Conservation (phyloP, 2,329 filamentous ascomycete genomes). For the Neofusicoccum sp. region DNA sequence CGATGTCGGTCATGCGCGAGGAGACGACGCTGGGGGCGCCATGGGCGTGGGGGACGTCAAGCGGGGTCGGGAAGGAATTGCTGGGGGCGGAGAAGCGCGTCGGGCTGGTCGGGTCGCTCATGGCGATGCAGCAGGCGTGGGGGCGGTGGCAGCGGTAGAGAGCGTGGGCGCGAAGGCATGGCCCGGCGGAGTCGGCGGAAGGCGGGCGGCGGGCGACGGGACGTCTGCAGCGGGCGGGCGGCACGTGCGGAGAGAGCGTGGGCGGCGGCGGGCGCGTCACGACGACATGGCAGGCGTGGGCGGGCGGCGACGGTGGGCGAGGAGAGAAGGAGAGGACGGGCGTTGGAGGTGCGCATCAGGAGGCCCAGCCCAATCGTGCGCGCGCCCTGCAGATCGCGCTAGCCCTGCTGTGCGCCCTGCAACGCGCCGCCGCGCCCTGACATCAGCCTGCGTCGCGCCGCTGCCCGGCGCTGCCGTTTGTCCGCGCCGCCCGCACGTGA, state of each 20-base stretch:
- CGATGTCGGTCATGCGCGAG: conserved; percentile 61
- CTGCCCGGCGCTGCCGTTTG: background rate
- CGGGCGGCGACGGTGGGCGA: background rate
- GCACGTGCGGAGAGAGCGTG: conserved; percentile 19
- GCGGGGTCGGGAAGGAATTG: conserved; percentile 26
- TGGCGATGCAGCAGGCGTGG: conserved; percentile 25
- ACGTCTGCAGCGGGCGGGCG: background rate
- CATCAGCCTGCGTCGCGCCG: background rate
- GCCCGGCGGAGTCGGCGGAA: conserved; percentile 3
- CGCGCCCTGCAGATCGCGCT: conserved; percentile 17
- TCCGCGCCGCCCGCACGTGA: conserved; percentile 9
- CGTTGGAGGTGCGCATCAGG: background rate
- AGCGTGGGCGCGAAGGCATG: conserved; percentile 20
- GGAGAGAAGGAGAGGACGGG: conserved; percentile 1
- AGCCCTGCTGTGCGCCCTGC: background rate
- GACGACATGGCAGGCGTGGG: conserved; percentile 12
- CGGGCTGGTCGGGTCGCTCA: conserved; percentile 36
- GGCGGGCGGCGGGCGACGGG: background rate
- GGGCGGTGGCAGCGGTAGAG: conserved; percentile 22
- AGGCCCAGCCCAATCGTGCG: conserved; percentile 12
- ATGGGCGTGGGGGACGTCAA: conserved; percentile 23
- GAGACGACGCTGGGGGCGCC: conserved; percentile 27
- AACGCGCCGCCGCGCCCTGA: background rate
- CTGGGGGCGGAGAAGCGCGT: conserved; percentile 26
- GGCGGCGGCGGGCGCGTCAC: conserved; percentile 11